Evolutionary conservation across 441 rosid genomes (phyloP), one percentile per base, ranked within the genome.

Genomic region (Erodium moschatum): DNA sequence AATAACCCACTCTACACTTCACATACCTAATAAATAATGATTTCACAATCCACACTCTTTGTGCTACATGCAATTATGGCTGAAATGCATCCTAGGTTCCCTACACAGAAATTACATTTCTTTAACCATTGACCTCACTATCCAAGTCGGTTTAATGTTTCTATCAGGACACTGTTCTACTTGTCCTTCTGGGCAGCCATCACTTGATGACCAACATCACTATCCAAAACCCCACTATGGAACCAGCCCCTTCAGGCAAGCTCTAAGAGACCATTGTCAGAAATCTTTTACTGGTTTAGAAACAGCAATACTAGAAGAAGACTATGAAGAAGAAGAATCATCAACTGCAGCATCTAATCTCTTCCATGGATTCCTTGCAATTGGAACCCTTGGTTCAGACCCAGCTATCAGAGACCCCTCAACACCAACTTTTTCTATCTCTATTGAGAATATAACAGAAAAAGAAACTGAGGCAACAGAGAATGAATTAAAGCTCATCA

Each of bases 331-430:
- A 64, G 87, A 8, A 27, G 88, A 89, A 69, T 75, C 87, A 19
- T 72, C 83, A 33, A 77, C 79, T 58, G 86, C 80, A 63, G 80
- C 82, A 52, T 78, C 89, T 67, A 88, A 86, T 72, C 74, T 87
- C 42, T 89, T 89, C 78, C 88, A 88, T 46, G 96, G 96, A 19
- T 87, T 89, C 70, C 87, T 89, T 67, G 87, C 96, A 19, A 89
- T 87, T 38, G 93, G 96, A 1, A 87, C 93, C 67, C 83, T 89
- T 33, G 96, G 93, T 71, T 82, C 85, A 12, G 92, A 89, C 63
- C 78, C 84, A 27, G 70, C 68, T 64, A 77, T 58, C 72, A 75
- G 77, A 0, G 73, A 81, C 15, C 93, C 89, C 6, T 77, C 93
- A 54, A 87, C 91, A 10, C 96, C 96, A 52, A 83, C 93, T 63